Evolutionary conservation across 129 eudicot species (phyloP), one percentile per base, ranked within the genome.

Genomic region (Flaveria bidentis): DNA sequence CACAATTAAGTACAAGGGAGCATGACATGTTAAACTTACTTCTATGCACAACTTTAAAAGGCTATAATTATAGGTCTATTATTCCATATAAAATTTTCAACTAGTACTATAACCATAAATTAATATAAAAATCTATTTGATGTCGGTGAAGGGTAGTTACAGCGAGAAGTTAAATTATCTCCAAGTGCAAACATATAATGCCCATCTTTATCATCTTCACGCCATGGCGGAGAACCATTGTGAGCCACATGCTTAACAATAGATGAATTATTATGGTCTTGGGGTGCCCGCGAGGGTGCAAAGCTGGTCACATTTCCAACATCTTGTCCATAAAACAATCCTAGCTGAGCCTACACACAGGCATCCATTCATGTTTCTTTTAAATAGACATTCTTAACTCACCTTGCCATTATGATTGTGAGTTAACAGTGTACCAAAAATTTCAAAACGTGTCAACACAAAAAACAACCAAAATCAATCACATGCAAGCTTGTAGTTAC

Each of bases 311-410:
- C 79, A 81, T 80, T 83, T 67, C 94, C 97, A 88, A 86, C 69
- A 74, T 88, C 97, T 91, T 91, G 97, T 78, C 82, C 94, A 91
- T 73, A 81, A 86, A 84, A 91, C 76, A 91, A 88, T 74, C 93
- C 94, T 88, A 91, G 80, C 97, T 91, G 97, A 91, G 97, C 94
- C 97, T 88, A 91, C 97, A 90, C 93, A 91, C 96, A 88, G 84
- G 84, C 86, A 91, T 88, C 78, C 87, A 88, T 91, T 84, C 88
- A 88, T 74, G 67, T 81, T 72, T 80, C 82, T 83, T 71, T 79
- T 84, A 78, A 88, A 88, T 78, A 88, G 41, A 70, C 65, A 75
- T 55, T 70, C 73, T 53, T 25, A 74, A 77, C 82, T 61, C 83
- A 63, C 81, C 67, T 78, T 39, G 42, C 30, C 51, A 49, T 52